Conservation (phyloP, 495 filamentous ascomycete species). For the Tuber microsphaerosporum region DNA sequence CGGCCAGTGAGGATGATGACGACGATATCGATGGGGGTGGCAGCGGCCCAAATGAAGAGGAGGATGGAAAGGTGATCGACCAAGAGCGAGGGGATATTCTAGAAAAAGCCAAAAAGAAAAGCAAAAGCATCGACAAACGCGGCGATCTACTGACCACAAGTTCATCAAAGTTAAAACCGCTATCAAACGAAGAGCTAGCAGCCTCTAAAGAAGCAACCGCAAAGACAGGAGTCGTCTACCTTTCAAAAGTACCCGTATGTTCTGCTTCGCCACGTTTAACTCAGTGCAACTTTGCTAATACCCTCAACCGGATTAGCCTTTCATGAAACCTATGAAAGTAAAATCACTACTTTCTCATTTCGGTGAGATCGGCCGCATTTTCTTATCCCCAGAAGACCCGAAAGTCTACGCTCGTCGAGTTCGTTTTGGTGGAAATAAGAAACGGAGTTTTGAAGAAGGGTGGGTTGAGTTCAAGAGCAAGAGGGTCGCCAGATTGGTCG, state of each 20-base stretch:
- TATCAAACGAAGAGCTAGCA: constrained; percentile 56
- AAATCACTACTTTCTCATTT: constrained; percentile 69
- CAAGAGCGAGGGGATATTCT: constrained; percentile 12
- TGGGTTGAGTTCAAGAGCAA: constrained; percentile 84
- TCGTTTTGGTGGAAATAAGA: constrained; percentile 73
- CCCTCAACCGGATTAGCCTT: constrained; percentile 49
- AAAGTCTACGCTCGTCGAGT: constrained; percentile 54
- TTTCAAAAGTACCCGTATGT: constrained; percentile 69
- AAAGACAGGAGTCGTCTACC: constrained; percentile 73
- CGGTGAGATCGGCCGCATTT: constrained; percentile 74
- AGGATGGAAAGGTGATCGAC: constrained; percentile 34
- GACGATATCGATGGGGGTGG: constrained; percentile 42
- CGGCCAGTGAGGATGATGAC: constrained; percentile 45
- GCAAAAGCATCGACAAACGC: constrained; percentile 25
- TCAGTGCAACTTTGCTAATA: background rate
- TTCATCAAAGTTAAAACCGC: constrained; percentile 43
- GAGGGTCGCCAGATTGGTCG: constrained; percentile 71
- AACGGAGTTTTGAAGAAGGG: constrained; percentile 77
- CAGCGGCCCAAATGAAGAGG: constrained; percentile 42
- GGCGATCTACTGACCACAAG: constrained; percentile 42
- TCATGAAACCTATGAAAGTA: constrained; percentile 82
- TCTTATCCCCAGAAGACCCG: constrained; percentile 73
- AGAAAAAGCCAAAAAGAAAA: constrained; percentile 14
- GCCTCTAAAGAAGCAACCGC: constrained; percentile 52
- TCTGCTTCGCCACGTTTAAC: background rate